These are phyloP conservation scores for Aureobasidium sp. DNA, from an alignment of 2,329 filamentous ascomycete genomes.

Conservation along the genomic window DNA sequence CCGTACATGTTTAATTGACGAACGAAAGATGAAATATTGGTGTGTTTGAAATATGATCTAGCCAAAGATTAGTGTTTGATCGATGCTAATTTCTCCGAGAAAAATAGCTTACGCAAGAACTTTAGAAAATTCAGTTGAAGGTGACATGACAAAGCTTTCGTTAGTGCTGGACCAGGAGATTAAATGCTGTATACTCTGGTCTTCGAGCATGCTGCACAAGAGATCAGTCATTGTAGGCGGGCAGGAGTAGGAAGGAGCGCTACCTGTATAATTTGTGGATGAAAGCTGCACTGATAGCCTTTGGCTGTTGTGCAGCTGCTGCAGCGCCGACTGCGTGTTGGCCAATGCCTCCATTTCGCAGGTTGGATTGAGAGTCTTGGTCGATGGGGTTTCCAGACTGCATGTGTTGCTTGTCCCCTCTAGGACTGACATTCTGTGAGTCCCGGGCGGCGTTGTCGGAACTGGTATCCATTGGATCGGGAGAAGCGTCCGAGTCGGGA, in stretches of 20 bases:
- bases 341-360: slow-evolving; percentile 31
- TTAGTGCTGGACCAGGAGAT: slow-evolving; percentile 93
- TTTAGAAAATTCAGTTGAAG: slow-evolving; percentile 94
- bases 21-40: slow-evolving; percentile 97
- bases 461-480: slow-evolving; percentile 49
- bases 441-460: slow-evolving; percentile 28
- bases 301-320: slow-evolving; percentile 79
- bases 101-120: slow-evolving; percentile 71
- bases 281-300: slow-evolving; percentile 96
- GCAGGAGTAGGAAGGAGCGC: slow-evolving; percentile 23
- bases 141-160: slow-evolving; percentile 98
- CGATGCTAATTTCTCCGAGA: slow-evolving; percentile 12
- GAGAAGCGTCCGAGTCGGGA: slow-evolving; percentile 33
- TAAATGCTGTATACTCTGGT: slow-evolving; percentile 82
- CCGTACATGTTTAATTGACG: slow-evolving; percentile 99
- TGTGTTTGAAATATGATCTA: slow-evolving; percentile 99
- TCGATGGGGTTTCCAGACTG: slow-evolving; percentile 25
- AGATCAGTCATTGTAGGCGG: slow-evolving; percentile 21
- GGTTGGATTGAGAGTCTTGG: slow-evolving; percentile 21
- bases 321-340: slow-evolving; percentile 47
- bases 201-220: slow-evolving; percentile 78
- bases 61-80: slow-evolving; percentile 15
- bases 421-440: slow-evolving; percentile 38
- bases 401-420: slow-evolving; percentile 35
- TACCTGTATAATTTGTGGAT: slow-evolving; percentile 99